Conservation (phyloP, 768 basidiomycete species). For the Tephrocybe rancida region DNA sequence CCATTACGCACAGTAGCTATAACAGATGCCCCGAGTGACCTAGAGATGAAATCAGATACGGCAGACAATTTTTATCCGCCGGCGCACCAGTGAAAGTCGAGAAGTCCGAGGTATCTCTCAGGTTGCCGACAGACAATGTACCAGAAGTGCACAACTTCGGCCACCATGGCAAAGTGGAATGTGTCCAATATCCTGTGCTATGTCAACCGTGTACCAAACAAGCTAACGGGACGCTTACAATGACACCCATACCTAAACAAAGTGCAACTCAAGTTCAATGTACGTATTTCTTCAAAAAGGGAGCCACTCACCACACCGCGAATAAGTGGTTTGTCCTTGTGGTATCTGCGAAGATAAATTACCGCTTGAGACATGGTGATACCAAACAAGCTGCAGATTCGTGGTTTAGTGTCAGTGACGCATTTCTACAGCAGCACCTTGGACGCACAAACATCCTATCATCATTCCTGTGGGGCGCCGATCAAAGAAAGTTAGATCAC, state of each 20-base stretch:
- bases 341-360: conserved; percentile 12
- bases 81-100: conserved; percentile 12
- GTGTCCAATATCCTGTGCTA: conserved; percentile 8
- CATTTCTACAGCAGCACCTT: background rate
- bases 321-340: conserved; percentile 5
- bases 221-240: background rate
- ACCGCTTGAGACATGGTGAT: conserved; percentile 11
- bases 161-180: conserved; percentile 14
- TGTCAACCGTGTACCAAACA: background rate
- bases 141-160: conserved; percentile 14
- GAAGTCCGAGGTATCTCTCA: conserved; percentile 5
- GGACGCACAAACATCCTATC: conserved; percentile 14
- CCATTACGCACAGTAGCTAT: conserved; percentile 9
- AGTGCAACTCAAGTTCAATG: background rate
- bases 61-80: background rate
- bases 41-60: background rate
- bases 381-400: conserved; percentile 4
- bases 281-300: background rate
- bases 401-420: background rate
- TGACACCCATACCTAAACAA: conserved; percentile 10
- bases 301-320: background rate
- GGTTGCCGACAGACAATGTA: conserved; percentile 9
- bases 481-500: too few relatives aligned
- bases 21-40: conserved; percentile 14
- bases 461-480: conserved; percentile 9